Evolutionary conservation across 805 yeast species (phyloP), one percentile per base, ranked within the genome.

Genomic region (Kuraishia molischiana): DNA sequence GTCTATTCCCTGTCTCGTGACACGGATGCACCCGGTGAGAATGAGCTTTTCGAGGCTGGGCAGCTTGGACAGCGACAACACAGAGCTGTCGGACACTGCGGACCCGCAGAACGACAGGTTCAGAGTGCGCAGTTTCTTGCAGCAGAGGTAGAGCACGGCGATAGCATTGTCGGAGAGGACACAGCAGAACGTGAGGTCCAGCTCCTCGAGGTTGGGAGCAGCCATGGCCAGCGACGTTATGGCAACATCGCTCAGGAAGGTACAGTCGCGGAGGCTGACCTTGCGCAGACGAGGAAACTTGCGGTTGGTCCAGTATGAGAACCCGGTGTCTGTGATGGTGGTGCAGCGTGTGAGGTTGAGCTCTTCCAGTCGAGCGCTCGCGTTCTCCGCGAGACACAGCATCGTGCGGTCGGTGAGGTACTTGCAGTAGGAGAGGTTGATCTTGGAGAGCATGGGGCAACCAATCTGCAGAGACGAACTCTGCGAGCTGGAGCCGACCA

Each of bases 1-100:
- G 58, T 82, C 86, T 21, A 82, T 76, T 13, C 92, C 90, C 8
- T 82, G 82, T 47, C 85, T 62, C 1, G 90, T 83, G 6, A 80
- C 89, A 44, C 89, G 63, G 9, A 80, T 67, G 57, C 92, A 83
- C 1, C 92, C 90, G 38, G 74, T 75, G 15, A 82, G 62, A 3
- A 61, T 59, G 37, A 83, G 59, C 18, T 59, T 51, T 38, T 69
- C 67, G 44, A 83, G 54, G 24, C 62, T 50, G 38, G 66, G 58
- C 43, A 81, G 58, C 44, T 76, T 72, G 2, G 84, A 74, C 8
- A 83, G 65, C 1, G 80, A 71, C 28, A 74, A 65, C 29, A 82
- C 53, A 1, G 86, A 75, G 14, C 77, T 67, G 48, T 83, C 90
- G 49, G 85, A 77, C 4, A 83, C 86, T 1, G 90, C 89, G 22